Evolutionary conservation across 768 basidiomycete species (phyloP).

Genomic region (Coprinopsis cinerea): DNA sequence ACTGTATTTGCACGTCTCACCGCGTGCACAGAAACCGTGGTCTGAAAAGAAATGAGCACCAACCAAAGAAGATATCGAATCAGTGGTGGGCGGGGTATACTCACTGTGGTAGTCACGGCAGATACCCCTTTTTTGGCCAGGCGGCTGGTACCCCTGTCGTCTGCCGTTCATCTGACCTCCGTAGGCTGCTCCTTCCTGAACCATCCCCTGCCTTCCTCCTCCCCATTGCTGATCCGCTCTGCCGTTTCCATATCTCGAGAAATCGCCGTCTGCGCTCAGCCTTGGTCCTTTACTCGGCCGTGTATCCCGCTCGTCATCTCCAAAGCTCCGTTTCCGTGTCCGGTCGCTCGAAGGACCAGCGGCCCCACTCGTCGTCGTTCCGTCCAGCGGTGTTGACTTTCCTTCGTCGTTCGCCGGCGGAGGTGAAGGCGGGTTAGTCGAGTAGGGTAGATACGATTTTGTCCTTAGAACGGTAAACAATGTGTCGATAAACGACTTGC

Average conservation of each 20-base stretch:
- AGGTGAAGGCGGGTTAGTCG: constrained; percentile 35
- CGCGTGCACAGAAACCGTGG: constrained; percentile 86
- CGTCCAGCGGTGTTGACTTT: constrained; percentile 77
- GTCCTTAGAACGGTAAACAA: constrained; percentile 82
- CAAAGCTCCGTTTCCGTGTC: constrained; percentile 58
- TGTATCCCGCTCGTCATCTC: constrained; percentile 56
- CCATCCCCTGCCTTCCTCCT: constrained; percentile 28
- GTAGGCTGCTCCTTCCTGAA: constrained; percentile 23
- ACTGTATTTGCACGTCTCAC: constrained; percentile 84
- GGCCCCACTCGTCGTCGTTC: constrained; percentile 29
- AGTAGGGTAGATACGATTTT: constrained; percentile 80
- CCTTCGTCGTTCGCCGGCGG: constrained; percentile 47
- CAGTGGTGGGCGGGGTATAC: constrained; percentile 24
- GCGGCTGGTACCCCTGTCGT: constrained; percentile 60
- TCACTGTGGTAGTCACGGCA: constrained; percentile 92
- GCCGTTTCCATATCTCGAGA: constrained; percentile 53
- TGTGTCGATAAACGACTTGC: constrained; percentile 70
- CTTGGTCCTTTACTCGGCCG: constrained; percentile 67
- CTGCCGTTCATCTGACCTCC: constrained; percentile 35
- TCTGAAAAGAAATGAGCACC: constrained; percentile 40
- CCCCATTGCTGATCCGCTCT: constrained; percentile 26
- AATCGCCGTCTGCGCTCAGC: constrained; percentile 56
- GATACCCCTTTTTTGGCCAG: constrained; percentile 68
- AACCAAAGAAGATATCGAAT: background rate
- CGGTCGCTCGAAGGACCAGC: constrained; percentile 40